Evolutionary conservation across 306 rosid species (phyloP).

Genomic region (Cyamopsis tetragonoloba): DNA sequence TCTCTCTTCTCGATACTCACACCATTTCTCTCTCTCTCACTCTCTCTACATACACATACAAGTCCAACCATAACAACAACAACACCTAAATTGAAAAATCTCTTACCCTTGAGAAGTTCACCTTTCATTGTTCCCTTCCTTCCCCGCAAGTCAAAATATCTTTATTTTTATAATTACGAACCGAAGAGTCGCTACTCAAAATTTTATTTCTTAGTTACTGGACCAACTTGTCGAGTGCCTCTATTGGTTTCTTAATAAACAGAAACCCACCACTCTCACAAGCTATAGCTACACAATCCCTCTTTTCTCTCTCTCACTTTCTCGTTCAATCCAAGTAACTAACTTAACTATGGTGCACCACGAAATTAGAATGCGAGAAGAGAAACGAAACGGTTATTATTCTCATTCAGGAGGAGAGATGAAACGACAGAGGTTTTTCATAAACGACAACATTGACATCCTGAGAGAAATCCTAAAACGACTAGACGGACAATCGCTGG

Average conservation of each 20-base stretch:
- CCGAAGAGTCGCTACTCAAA: too few relatives aligned
- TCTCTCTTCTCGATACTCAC: conserved; percentile 58
- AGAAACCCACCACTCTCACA: too few relatives aligned
- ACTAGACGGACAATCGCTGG: conserved; percentile 85
- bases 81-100: too few relatives aligned
- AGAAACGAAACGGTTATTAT: conserved; percentile 6
- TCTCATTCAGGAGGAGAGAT: conserved; percentile 28
- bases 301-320: conserved; percentile 10
- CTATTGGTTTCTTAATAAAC: too few relatives aligned
- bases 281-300: not conserved
- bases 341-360: conserved; percentile 25
- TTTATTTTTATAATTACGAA: not conserved
- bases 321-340: too few relatives aligned
- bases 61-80: conserved; percentile 32
- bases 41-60: conserved; percentile 13
- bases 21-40: not conserved
- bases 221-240: too few relatives aligned
- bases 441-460: conserved; percentile 90
- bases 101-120: conserved; percentile 5
- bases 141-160: conserved; percentile 19
- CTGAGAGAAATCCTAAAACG: conserved; percentile 79
- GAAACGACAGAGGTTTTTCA: conserved; percentile 51
- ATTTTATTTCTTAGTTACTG: too few relatives aligned
- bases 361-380: conserved; percentile 26
- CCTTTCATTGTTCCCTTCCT: not conserved